These are phyloP conservation scores for Scytalidium lignicola DNA, from an alignment of 2,329 filamentous ascomycete species.

Conservation along the genomic window DNA sequence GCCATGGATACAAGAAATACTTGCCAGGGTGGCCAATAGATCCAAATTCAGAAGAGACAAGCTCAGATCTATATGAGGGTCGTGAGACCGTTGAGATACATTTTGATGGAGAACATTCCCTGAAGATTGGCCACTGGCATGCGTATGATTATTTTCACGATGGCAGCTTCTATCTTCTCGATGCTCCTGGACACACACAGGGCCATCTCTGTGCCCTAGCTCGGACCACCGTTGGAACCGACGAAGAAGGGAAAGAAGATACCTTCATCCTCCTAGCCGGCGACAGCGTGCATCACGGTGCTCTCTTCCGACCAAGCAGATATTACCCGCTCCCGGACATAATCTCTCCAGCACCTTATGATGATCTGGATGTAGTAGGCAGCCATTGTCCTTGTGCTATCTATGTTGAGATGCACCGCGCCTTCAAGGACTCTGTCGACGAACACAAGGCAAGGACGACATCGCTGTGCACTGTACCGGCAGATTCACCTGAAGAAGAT, in stretches of 20 bases:
- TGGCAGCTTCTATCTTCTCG: constrained; percentile 50
- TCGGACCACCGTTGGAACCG: constrained; percentile 31
- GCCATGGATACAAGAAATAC: neutral
- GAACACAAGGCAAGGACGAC: neutral
- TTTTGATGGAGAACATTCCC: constrained; percentile 7
- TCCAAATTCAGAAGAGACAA: neutral
- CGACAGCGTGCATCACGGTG: constrained; percentile 38
- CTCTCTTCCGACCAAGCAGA: constrained; percentile 33
- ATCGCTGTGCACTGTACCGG: neutral
- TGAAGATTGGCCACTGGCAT: constrained; percentile 36
- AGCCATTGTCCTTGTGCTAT: constrained; percentile 24
- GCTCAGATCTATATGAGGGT: neutral
- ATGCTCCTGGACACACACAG: constrained; percentile 45
- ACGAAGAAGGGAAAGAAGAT: no score
- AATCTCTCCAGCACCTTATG: constrained; percentile 32
- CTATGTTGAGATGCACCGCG: neutral
- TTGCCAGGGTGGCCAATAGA: neutral
- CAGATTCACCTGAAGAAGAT: constrained; percentile 3
- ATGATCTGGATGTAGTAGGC: no score
- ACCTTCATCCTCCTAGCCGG: constrained; percentile 44
- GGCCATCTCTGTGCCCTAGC: constrained; percentile 46
- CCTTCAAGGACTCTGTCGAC: no score
- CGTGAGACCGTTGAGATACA: neutral
- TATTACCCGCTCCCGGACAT: constrained; percentile 30
- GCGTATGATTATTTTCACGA: constrained; percentile 50